phyloP scores from a whole-genome alignment of 2,329 filamentous ascomycete species.

The Eurotiales sp. region DNA sequence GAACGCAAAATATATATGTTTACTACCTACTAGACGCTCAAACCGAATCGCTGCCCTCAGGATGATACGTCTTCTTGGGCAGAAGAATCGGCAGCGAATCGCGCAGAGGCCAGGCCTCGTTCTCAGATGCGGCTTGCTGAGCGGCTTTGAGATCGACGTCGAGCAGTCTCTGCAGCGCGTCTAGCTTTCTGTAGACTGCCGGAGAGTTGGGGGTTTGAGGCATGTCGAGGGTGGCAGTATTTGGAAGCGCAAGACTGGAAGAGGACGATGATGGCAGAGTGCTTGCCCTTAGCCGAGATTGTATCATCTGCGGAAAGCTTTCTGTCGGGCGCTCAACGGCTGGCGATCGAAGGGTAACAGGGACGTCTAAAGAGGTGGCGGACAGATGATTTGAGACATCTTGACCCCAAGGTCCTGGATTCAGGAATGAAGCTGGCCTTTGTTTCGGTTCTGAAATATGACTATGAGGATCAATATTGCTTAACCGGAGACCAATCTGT shows the following conservation, averaged over 20 bases:
- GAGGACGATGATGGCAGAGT: background rate
- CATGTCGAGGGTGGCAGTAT: background rate
- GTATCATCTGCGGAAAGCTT: background rate
- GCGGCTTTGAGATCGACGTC: slow-evolving; percentile 7
- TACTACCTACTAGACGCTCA: background rate
- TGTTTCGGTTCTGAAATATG: slow-evolving; percentile 2
- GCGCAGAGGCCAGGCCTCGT: slow-evolving; percentile 6
- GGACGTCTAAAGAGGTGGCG: slow-evolving; percentile 10
- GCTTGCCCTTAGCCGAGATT: slow-evolving; percentile 3
- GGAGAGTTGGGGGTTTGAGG: background rate
- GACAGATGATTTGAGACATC: slow-evolving; percentile 3
- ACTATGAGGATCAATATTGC: slow-evolving; percentile 16
- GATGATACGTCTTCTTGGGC: slow-evolving; percentile 7
- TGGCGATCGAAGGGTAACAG: slow-evolving; percentile 11
- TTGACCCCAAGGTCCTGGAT: background rate
- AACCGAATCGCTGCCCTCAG: background rate
- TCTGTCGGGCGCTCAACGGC: background rate
- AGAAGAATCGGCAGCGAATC: slow-evolving; percentile 3
- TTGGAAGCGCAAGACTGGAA: background rate
- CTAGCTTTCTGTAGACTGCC: slow-evolving; percentile 4
- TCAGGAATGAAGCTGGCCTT: background rate
- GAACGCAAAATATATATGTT: too few relatives aligned
- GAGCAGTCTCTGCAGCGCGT: slow-evolving; percentile 2
- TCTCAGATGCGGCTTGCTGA: slow-evolving; percentile 1
- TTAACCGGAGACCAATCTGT: slow-evolving; percentile 26